phyloP scores from a whole-genome alignment of 768 basidiomycete genomes.

The Auriscalpium vulgare region DNA sequence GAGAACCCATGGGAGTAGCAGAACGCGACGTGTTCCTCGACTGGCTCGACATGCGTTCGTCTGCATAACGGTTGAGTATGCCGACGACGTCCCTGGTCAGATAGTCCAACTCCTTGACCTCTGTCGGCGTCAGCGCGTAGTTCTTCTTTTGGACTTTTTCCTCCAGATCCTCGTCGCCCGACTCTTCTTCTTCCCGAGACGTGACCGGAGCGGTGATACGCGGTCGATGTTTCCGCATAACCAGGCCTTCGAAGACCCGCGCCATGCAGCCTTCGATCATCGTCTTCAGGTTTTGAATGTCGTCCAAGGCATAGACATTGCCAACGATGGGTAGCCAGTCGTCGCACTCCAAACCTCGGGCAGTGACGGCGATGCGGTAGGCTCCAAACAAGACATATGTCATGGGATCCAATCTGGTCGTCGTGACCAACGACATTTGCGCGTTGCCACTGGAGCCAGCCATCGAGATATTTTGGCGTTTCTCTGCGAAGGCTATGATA shows the following conservation, averaged over 20 bases:
- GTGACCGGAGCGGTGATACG: slow-evolving; percentile 26
- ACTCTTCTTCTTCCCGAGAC: slow-evolving; percentile 45
- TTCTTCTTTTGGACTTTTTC: slow-evolving; percentile 23
- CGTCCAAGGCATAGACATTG: slow-evolving; percentile 65
- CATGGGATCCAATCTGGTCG: slow-evolving; percentile 81
- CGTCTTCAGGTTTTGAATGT: slow-evolving; percentile 72
- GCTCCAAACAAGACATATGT: slow-evolving; percentile 90
- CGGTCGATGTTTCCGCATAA: slow-evolving; percentile 33
- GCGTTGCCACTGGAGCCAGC: slow-evolving; percentile 27
- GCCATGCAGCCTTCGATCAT: slow-evolving; percentile 80
- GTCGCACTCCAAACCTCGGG: slow-evolving; percentile 78
- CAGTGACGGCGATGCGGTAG: slow-evolving; percentile 60
- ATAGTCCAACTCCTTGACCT: slow-evolving; percentile 68
- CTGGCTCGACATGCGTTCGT: slow-evolving; percentile 50
- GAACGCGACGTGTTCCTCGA: slow-evolving; percentile 59
- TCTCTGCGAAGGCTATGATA: slow-evolving; percentile 76
- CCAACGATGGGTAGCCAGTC: slow-evolving; percentile 84
- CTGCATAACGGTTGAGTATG: slow-evolving; percentile 63
- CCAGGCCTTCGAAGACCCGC: slow-evolving; percentile 84
- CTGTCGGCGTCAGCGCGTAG: slow-evolving; percentile 52
- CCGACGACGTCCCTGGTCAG: slow-evolving; percentile 68
- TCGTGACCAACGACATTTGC: slow-evolving; percentile 65
- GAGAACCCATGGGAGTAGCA: slow-evolving; percentile 55
- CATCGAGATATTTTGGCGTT: slow-evolving; percentile 64
- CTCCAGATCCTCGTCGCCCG: slow-evolving; percentile 47